Conservation (phyloP, 1,139 yeast species). For the Taphrina confusa region DNA sequence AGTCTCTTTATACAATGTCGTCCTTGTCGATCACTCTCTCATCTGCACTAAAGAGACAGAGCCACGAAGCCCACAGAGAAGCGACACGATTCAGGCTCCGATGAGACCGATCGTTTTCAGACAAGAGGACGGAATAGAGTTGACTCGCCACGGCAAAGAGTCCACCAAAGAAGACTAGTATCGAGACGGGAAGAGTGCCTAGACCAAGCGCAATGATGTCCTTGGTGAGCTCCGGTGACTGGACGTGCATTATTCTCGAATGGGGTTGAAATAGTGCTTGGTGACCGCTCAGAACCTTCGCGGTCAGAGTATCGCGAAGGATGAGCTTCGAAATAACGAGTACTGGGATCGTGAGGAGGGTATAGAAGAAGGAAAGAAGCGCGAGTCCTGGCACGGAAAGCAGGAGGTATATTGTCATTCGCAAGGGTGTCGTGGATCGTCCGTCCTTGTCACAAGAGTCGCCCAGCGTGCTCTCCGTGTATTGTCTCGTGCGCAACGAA, state of each 20-base stretch:
- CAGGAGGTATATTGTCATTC: not conserved
- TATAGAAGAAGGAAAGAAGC: not conserved
- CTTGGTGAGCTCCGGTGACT: not conserved
- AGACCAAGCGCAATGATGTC: not conserved
- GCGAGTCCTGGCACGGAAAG: not conserved
- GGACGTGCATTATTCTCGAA: not conserved
- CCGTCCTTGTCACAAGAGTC: too few relatives aligned
- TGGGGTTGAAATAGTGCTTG: not conserved
- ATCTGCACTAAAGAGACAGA: not conserved
- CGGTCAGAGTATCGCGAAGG: not conserved
- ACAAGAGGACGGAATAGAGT: not conserved
- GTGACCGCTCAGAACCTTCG: not conserved
- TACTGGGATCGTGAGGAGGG: not conserved
- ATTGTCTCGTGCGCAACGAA: too few relatives aligned
- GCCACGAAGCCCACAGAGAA: slow-evolving; percentile 6
- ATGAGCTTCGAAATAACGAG: not conserved
- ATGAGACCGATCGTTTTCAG: not conserved
- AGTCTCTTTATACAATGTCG: not conserved
- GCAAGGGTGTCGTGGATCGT: too few relatives aligned
- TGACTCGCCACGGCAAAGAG: slow-evolving; percentile 2
- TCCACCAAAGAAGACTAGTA: not conserved
- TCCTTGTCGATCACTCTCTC: not conserved
- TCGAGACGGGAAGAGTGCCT: not conserved
- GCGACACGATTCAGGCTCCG: not conserved
- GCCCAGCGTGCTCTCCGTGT: too few relatives aligned